Conservation (phyloP, 2,329 filamentous ascomycete genomes). For the Epichloe sylvatica region DNA sequence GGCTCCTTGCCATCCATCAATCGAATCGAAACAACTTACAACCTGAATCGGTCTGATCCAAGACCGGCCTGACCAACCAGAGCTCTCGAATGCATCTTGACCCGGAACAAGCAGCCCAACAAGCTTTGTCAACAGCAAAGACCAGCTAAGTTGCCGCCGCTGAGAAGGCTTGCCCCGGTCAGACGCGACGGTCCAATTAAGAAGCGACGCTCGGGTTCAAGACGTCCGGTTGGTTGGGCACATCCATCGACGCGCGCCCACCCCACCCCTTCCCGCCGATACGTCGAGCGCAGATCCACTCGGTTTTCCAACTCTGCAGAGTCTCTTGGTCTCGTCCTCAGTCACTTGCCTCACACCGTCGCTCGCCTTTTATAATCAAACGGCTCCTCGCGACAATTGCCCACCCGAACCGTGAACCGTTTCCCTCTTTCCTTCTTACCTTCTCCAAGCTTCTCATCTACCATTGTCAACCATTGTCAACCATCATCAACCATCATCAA, state of each 20-base stretch:
- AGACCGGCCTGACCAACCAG: conserved; percentile 1
- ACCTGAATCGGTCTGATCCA: not conserved
- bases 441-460: conserved; percentile 1
- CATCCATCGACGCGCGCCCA: not conserved
- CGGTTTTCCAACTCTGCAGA: conserved; percentile 2
- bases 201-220: not conserved
- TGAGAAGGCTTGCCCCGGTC: not conserved
- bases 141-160: not conserved
- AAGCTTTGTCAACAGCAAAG: too few species aligned
- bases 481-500: conserved; percentile 1
- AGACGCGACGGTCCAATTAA: conserved; percentile 1
- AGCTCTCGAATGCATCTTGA: not conserved
- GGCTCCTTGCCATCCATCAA: too few species aligned
- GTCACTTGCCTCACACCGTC: conserved; percentile 5
- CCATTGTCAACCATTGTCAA: not conserved
- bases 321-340: not conserved
- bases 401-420: not conserved
- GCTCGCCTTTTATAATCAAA: conserved; percentile 7
- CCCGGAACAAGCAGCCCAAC: not conserved
- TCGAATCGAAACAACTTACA: not conserved
- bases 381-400: conserved; percentile 4
- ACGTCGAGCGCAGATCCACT: not conserved
- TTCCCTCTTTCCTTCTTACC: not conserved
- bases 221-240: not conserved
- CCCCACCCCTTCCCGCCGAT: not conserved